Conservation (phyloP, 163 green algal genomes). For the Scenedesmus sp. region DNA sequence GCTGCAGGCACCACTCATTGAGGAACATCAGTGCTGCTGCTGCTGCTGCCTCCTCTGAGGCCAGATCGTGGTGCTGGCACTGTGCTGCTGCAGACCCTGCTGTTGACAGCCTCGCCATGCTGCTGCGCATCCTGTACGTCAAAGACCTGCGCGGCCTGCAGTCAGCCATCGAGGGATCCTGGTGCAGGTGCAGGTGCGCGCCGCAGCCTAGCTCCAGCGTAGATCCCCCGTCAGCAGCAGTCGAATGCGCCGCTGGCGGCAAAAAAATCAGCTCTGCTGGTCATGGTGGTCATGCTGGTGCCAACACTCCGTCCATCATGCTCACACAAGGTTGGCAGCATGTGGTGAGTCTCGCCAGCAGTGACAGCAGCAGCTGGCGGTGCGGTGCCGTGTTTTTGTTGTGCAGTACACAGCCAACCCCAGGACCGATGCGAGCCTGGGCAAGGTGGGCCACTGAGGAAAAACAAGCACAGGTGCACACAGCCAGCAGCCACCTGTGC, state of each 20-base stretch:
- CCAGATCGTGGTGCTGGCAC: too few species aligned
- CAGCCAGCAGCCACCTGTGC: neutral
- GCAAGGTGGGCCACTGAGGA: conserved; percentile 71
- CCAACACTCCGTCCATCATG: too few species aligned
- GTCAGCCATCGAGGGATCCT: conserved; percentile 69
- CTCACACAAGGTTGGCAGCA: too few species aligned
- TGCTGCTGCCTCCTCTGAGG: neutral
- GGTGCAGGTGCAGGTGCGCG: conserved; percentile 63
- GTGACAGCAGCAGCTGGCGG: neutral
- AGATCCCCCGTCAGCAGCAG: too few species aligned
- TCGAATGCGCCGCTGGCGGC: too few species aligned
- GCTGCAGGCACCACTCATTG: too few species aligned
- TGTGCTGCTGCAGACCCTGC: conserved; percentile 40
- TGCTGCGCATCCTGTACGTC: conserved; percentile 81
- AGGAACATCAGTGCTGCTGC: too few species aligned
- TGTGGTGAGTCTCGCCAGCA: too few species aligned
- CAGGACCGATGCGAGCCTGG: conserved; percentile 71
- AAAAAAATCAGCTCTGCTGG: too few species aligned
- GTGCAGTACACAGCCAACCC: conserved; percentile 83
- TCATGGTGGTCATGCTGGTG: too few species aligned
- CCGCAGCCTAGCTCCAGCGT: too few species aligned
- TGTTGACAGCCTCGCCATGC: conserved; percentile 58
- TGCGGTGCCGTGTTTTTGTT: conserved; percentile 47
- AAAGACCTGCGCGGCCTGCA: conserved; percentile 78
- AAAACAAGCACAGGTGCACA: neutral